Base-by-base conservation (phyloP, 148 eudicot genomes). In the Beta vulgaris region DNA sequence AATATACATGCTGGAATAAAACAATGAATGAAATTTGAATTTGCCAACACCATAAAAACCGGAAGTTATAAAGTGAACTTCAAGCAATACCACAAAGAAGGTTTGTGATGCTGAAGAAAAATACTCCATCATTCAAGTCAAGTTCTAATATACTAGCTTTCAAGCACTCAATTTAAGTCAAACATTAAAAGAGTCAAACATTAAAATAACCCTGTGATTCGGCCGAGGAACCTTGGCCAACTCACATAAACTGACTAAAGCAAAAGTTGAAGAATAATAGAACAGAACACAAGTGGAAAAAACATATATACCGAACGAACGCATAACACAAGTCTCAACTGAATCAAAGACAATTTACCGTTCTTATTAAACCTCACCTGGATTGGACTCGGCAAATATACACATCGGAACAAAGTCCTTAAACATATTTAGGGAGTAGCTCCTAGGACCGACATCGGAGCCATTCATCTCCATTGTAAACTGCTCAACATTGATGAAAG, bases 351-450 rank as follows among this genome's bases (percentile, higher is more conserved):
- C 28, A 46, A 59, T 44, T 35, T n/a, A 69, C 31, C 10, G 55
- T 25, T 26, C 9, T 44, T 48, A 37, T 36, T 46, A 74, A 74
- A 57, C 37, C 80, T 86, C 79, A 95, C 97, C 98, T 76, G 88
- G 92, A 83, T 63, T 76, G n/a, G n/a, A n/a, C 78, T 95, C 98
- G 0, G 98, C 89, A 86, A 95, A 92, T 69, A 95, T 72, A 71
- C 82, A 73, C 98, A 95, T 92, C 25, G 98, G 98, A 80, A 95
- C 98, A 59, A 95, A 88, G 79, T 95, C 98, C 61, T 88, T 87
- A 61, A 85, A 91, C 96, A 92, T 90, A 82, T 92, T 92, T 68
- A 95, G 75, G 6, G 97, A 87, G 82, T 92, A 95, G 81, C 91
- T 92, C 73, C 84, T 89, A 0, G 98, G 93, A 80, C 85, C 93